phyloP scores from a whole-genome alignment of 2,329 filamentous ascomycete species.

The Gyromitra esculenta region DNA sequence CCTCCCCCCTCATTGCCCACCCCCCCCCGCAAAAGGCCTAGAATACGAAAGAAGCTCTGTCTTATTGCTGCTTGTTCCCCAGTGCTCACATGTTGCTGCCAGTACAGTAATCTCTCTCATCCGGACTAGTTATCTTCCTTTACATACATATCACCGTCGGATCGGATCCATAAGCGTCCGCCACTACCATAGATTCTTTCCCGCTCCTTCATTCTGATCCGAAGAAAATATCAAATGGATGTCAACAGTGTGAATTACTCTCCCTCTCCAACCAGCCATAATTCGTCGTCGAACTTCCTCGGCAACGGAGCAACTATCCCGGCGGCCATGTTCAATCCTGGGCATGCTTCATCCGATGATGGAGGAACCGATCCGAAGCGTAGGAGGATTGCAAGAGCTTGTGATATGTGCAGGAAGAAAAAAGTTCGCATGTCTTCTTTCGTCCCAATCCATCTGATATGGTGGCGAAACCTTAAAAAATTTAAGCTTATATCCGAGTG shows the following conservation, averaged over 20 bases:
- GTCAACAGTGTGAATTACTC: slow-evolving; percentile 48
- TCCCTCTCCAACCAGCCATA: slow-evolving; percentile 46
- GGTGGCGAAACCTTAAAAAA: slow-evolving; percentile 38
- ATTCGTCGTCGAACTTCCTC: slow-evolving; percentile 49
- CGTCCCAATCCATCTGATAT: slow-evolving; percentile 27
- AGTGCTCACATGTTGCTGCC: slow-evolving; percentile 37
- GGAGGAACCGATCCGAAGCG: slow-evolving; percentile 83
- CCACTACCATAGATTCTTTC: slow-evolving; percentile 35
- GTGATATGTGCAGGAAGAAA: slow-evolving; percentile 94
- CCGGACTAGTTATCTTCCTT: slow-evolving; percentile 26
- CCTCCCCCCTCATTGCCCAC: slow-evolving; percentile 7
- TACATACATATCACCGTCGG: slow-evolving; percentile 47
- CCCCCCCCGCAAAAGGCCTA: slow-evolving; percentile 41
- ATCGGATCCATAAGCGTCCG: slow-evolving; percentile 40
- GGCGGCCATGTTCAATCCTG: slow-evolving; percentile 53
- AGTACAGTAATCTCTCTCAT: slow-evolving; percentile 31
- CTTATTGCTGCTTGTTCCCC: slow-evolving; percentile 5
- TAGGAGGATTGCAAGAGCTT: slow-evolving; percentile 86
- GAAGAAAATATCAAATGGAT: slow-evolving; percentile 43
- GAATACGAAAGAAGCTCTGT: slow-evolving; percentile 44
- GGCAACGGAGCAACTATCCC: slow-evolving; percentile 48
- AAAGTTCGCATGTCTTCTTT: slow-evolving; percentile 57
- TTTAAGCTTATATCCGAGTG: slow-evolving; percentile 60
- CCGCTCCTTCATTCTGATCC: slow-evolving; percentile 25
- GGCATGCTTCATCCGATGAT: slow-evolving; percentile 53